Evolutionary conservation across 73 alveolate genomes (phyloP).

Genomic region (Paramecium octaurelia): DNA sequence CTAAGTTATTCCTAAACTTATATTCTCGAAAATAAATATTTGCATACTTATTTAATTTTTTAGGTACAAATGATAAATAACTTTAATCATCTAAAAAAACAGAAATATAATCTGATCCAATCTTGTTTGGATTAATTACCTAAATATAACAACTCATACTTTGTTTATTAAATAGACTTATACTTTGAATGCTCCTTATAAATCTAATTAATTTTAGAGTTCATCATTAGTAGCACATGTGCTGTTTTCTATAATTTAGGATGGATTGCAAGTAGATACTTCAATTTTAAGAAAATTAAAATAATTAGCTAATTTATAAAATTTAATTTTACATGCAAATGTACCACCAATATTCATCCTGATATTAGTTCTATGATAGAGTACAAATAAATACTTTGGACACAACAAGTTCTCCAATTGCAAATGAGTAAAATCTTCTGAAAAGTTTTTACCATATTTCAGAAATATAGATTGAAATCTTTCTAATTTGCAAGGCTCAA

Average conservation of each 20-base stretch:
- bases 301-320: not conserved
- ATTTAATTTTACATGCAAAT: not conserved
- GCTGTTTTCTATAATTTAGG: not conserved
- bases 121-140: not conserved
- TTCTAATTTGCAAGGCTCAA: slow-evolving; percentile 10
- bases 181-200: not conserved
- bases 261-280: not conserved
- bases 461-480: not conserved
- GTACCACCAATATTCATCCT: not conserved
- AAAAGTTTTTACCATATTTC: not conserved
- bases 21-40: not conserved
- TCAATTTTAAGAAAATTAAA: not conserved
- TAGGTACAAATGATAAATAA: not conserved
- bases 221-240: not conserved
- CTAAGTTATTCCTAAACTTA: not conserved
- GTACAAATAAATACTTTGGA: not conserved
- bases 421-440: not conserved
- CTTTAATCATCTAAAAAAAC: not conserved
- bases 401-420: not conserved
- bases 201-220: not conserved
- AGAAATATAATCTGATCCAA: not conserved
- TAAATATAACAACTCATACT: not conserved
- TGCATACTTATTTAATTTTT: not conserved
- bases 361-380: not conserved
- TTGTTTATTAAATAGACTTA: not conserved